Base-by-base conservation (phyloP, 108 stramenopile genomes). In the Schizochytrium sp. region DNA sequence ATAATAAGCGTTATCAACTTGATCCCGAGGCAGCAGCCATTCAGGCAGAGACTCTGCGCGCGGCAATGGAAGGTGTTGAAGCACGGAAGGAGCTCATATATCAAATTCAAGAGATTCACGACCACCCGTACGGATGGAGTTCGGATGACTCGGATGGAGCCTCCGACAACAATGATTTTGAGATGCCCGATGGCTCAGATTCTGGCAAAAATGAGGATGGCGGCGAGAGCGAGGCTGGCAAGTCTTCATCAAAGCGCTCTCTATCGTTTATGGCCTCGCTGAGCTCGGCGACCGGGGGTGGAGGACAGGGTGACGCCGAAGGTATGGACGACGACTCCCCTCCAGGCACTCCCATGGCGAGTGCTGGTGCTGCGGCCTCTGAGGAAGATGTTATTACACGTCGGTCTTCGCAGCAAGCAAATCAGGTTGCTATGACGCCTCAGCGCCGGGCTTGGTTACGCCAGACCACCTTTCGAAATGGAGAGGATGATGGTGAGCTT, bases 61-160 rank as follows among this genome's bases (percentile, higher is more conserved):
- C 51, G 51, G 76, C 76, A 2, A 47, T 83, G 45, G 76, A 47
- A 12, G 45, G 48, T 23, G 76, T 83, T 12, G 76, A 53, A 23
- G 76, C 45, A 45, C 76, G 76, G 6, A 47, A 83, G 51, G 76
- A 83, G 3, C 51, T 53, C 48, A 23, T 53, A 1, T 53, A 12
- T 47, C 45, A 53, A 3, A 83, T 83, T 34, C 51, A 25, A 3
- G 51, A 53, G 45, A 6, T 47, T 47, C 51, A 83, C 23, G 76
- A 83, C 76, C 45, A 83, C 23, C 48, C 76, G 19, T 83, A 25
- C 51, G 51, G 48, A 8, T 83, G 76, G 76, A 83, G 76, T 23
- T 83, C 76, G 51, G 76, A 83, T 34, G 76, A 83, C 48, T 83
- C 76, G n/a, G 76, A 53, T 23, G 76, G 76, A 12, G 76, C n/a